Evolutionary conservation across 176 grass and related monocot species (phyloP), one percentile per base, ranked within the genome.

Genomic region (Microstegium vimineum): DNA sequence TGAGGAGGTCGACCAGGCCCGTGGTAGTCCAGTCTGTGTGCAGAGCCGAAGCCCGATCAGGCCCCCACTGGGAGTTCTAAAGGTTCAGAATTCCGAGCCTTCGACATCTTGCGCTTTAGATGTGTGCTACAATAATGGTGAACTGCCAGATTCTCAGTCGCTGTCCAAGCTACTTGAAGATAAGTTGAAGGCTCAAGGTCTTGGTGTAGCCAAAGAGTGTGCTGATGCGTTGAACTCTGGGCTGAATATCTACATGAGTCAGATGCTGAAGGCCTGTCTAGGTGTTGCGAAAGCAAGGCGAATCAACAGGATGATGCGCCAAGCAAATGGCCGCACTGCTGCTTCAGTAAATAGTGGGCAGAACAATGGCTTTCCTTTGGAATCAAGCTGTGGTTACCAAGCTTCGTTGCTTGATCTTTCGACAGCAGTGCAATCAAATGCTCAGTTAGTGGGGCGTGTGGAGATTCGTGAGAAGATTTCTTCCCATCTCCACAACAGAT

Each of bases 1-100:
- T 0, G 87, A 95, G 83, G 93, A 95, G 87, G 93, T 92, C 79
- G 79, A 95, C 69, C 93, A 95, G 70, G 90, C 91, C 16, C 80
- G 85, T 54, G 81, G 81, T 20, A 92, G 78, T 66, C 87, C 77
- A 1, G 59, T 91, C 2, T 91, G 85, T 74, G 85, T 90, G 61
- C 93, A 92, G 86, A 95, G 93, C 66, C 72, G 31, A 56, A 95
- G 90, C 90, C 93, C 93, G 8, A 69, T 94, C 23, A 88, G 90
- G 82, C 90, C 87, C 76, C 87, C 90, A 0, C 22, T 92, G 73
- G 90, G 93, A 5, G 42, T 90, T 65, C 73, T 12, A 16, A 90
- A 63, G 66, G 27, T 62, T 76, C 73, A 80, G 68, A 87, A 71
- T 75, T 81, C 81, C 47, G 77, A 78, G 74, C 62, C 38, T 82